Conservation (phyloP, 306 rosid genomes). For the Fragaria ananassa region DNA sequence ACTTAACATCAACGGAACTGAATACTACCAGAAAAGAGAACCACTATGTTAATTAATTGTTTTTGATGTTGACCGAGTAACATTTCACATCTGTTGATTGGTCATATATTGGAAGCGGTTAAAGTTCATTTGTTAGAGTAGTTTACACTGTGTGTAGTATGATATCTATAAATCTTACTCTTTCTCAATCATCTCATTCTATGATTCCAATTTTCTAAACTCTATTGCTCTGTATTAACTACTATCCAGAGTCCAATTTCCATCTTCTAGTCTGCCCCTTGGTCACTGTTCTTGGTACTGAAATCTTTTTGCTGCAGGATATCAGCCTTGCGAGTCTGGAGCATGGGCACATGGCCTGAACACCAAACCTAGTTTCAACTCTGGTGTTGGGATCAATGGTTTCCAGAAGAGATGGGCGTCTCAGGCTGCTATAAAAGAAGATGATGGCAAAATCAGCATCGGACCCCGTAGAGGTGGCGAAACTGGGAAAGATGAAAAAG, state of each 20-base stretch:
- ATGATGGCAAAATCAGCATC: constrained; percentile 74
- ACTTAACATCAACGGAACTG: background rate
- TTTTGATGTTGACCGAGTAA: background rate
- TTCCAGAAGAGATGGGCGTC: constrained; percentile 74
- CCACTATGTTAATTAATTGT: background rate
- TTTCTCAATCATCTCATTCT: background rate
- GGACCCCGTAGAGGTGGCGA: constrained; percentile 58
- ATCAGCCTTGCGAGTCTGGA: constrained; percentile 40
- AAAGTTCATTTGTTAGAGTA: background rate
- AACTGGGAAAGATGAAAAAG: constrained; percentile 49
- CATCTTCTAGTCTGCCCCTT: background rate
- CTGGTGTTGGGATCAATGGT: constrained; percentile 25
- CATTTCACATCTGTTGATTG: background rate
- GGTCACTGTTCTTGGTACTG: background rate
- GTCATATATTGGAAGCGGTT: background rate
- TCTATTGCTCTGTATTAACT: background rate
- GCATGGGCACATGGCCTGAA: constrained; percentile 23
- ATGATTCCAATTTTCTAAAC: background rate
- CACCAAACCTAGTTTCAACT: constrained; percentile 26
- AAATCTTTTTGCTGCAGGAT: constrained; percentile 45
- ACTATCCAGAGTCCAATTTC: background rate
- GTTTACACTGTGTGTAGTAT: background rate
- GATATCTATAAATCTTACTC: background rate
- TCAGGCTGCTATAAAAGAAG: constrained; percentile 48
- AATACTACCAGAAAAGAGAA: background rate